Conservation (phyloP, 441 rosid species). For the Erysimum pusillum region DNA sequence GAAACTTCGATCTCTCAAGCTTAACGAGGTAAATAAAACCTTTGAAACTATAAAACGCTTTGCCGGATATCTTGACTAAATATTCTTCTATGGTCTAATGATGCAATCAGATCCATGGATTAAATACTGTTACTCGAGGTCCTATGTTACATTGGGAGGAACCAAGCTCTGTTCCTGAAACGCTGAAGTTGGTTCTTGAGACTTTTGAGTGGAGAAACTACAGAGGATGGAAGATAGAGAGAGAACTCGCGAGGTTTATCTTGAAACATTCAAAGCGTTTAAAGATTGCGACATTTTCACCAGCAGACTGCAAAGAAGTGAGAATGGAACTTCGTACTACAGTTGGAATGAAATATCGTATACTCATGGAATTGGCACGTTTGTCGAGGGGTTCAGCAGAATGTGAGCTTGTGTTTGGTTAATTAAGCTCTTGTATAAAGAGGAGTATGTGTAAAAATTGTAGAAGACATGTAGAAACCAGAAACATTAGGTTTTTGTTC, state of each 20-base stretch:
- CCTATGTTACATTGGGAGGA: neutral
- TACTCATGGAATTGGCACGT: no score
- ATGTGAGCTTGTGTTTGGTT: no score
- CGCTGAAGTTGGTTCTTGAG: neutral
- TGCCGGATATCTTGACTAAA: no score
- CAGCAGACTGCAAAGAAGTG: neutral
- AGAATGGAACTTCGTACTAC: no score
- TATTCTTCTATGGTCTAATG: neutral
- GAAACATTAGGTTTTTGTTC: no score
- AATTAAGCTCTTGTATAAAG: neutral
- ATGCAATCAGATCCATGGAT: neutral
- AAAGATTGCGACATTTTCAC: neutral
- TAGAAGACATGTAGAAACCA: no score
- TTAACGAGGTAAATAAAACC: no score
- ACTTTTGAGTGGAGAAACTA: neutral
- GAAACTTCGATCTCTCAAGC: no score
- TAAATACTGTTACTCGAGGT: neutral
- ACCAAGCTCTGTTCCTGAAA: conserved; percentile 7
- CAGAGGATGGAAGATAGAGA: neutral
- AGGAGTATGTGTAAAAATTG: no score
- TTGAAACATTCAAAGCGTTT: conserved; percentile 4
- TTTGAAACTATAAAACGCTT: no score
- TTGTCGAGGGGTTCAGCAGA: no score
- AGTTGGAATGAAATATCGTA: no score
- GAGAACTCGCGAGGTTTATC: neutral